phyloP scores from a whole-genome alignment of 805 yeast genomes.

The Monosporozyma solicola region DNA sequence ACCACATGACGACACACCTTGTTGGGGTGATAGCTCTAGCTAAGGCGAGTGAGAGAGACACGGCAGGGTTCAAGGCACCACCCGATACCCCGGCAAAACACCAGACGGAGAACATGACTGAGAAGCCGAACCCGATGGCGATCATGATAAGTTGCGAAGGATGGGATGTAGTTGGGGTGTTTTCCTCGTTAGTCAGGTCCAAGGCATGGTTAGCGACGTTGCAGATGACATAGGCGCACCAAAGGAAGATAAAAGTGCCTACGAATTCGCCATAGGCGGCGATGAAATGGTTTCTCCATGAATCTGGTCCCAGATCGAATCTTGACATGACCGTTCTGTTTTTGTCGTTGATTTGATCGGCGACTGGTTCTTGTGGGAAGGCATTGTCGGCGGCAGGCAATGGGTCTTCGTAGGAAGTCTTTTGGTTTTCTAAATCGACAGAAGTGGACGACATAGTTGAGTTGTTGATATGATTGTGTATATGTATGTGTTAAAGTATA shows the following conservation, averaged over 20 bases:
- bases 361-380: slow-evolving; percentile 8
- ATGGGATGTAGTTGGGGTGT: slow-evolving; percentile 41
- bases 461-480: neutral
- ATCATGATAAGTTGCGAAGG: slow-evolving; percentile 71
- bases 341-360: too few species aligned
- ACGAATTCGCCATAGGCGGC: slow-evolving; percentile 75
- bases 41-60: slow-evolving; percentile 61
- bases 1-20: slow-evolving; percentile 55
- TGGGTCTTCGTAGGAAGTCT: neutral
- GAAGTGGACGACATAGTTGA: slow-evolving; percentile 1
- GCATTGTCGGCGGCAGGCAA: slow-evolving; percentile 7
- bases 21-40: slow-evolving; percentile 67
- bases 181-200: slow-evolving; percentile 14
- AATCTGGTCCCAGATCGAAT: slow-evolving; percentile 34
- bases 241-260: slow-evolving; percentile 78
- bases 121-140: slow-evolving; percentile 78
- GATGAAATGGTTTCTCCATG: slow-evolving; percentile 49
- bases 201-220: slow-evolving; percentile 66
- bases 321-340: too few species aligned
- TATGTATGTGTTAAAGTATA: neutral
- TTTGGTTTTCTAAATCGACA: slow-evolving; percentile 2
- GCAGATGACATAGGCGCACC: slow-evolving; percentile 76
- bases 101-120: slow-evolving; percentile 45
- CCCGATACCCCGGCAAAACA: slow-evolving; percentile 60
- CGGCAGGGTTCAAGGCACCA: slow-evolving; percentile 87